Evolutionary conservation across 225 moss, liverwort and hornwort genomes (phyloP).

Genomic region (Straminergon stramineum): DNA sequence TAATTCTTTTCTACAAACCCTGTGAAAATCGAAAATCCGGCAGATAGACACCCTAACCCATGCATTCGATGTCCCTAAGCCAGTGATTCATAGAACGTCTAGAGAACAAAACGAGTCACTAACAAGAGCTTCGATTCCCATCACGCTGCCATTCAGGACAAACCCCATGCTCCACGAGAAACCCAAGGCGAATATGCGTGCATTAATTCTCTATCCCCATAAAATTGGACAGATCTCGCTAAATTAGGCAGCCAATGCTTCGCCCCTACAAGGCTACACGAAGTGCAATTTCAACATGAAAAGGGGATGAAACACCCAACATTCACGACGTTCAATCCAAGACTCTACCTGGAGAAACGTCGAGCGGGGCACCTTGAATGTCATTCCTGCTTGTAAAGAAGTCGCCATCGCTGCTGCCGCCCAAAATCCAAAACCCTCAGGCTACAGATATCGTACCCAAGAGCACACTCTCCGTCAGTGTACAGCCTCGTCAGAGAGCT

Average conservation of each 20-base stretch:
- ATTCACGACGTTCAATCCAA: not conserved
- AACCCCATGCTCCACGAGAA: not conserved
- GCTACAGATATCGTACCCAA: not conserved
- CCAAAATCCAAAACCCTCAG: not conserved
- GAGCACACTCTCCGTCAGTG: not conserved
- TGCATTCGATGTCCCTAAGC: not conserved
- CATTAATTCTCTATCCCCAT: not conserved
- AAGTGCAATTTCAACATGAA: not conserved
- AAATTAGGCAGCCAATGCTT: not conserved
- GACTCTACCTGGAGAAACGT: constrained; percentile 2
- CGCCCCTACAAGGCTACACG: not conserved
- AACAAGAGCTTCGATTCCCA: not conserved
- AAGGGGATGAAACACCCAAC: not conserved
- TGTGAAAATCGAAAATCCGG: not conserved
- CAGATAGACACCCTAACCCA: not conserved
- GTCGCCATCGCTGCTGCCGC: constrained; percentile 1
- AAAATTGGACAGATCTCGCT: not conserved
- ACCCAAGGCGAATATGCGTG: not conserved
- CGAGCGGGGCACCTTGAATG: not conserved
- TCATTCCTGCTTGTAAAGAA: constrained; percentile 2
- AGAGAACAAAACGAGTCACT: not conserved
- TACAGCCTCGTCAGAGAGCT: not conserved
- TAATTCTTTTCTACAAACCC: not conserved
- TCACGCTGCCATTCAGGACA: not conserved
- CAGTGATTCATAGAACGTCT: not conserved